Base-by-base conservation (phyloP, 345 rosid genomes). In the Leavenworthia alabamica region DNA sequence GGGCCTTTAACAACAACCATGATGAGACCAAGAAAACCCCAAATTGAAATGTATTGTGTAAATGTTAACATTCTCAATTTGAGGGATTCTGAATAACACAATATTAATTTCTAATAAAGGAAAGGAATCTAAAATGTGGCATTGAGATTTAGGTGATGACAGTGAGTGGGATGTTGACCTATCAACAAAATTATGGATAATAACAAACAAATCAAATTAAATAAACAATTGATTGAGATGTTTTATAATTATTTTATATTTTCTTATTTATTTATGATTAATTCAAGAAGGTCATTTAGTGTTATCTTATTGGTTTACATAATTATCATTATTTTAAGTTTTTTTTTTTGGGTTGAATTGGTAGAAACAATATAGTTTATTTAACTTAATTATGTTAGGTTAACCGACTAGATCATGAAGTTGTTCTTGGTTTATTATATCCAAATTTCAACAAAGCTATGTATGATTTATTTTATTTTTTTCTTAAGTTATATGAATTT, bases 131-230 rank as follows among this genome's bases (percentile, higher is more conserved):
- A 48, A 63, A 80, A 79, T 80, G 81, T 73, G 84, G 96, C 92
- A 82, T 82, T 71, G 11, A 76, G 81, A 80, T 85, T 75, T 89
- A 86, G 96, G 99, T 89, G 88, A 83, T 85, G 97, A 86, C 82
- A 85, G 70, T 84, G 86, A 83, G 70, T 62, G 77, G n/a, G 99
- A 89, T 80, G 97, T 74, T 82, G 96, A 93, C 96, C 88, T 67
- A 79, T 83, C 96, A 93, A 93, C 97, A 75, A 87, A n/a, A 70
- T 57, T 71, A 49, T 74, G 71, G 91, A 89, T 86, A 89, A 86
- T 77, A 83, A 82, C 85, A 89, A 85, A 83, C 81, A 75, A 83
- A 79, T 77, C 84, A 80, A 77, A 71, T 82, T 77, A 71, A 60
- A 53, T 28, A 71, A n/a, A 64, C 55, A 58, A 5, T 49, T 33